Conservation (phyloP, 2,329 filamentous ascomycete species). For the Neoarthrinium moseri region DNA sequence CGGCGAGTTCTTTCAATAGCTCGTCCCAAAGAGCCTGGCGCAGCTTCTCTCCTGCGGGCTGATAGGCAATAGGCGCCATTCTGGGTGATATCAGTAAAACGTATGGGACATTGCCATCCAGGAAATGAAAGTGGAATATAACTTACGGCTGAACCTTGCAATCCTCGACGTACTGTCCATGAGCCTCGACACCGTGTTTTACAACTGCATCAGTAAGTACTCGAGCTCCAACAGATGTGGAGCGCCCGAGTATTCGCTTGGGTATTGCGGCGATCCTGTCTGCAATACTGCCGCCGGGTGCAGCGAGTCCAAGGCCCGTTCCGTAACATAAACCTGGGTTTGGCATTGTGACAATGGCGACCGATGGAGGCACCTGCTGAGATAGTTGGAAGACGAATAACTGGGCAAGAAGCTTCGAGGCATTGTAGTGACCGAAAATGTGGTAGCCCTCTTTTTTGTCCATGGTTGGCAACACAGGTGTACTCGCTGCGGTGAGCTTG, state of each 20-base stretch:
- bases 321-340: not conserved
- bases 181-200: not conserved
- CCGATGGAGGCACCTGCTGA: not conserved
- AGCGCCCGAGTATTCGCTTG: not conserved
- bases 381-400: not conserved
- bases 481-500: constrained; percentile 14
- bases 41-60: no score
- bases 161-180: not conserved
- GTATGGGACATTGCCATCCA: no score
- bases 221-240: not conserved
- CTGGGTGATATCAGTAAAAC: no score
- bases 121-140: not conserved
- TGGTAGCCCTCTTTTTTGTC: constrained; percentile 11
- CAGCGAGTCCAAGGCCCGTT: no score
- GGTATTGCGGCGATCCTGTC: not conserved
- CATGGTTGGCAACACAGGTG: constrained; percentile 13
- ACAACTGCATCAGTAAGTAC: not conserved
- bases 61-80: no score
- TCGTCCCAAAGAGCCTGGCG: no score
- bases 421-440: constrained; percentile 16
- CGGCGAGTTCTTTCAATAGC: no score
- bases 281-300: not conserved
- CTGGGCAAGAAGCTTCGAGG: constrained; percentile 13
- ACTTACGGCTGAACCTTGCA: constrained; percentile 3
- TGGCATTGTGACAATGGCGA: not conserved